phyloP scores from a whole-genome alignment of 352 stramenopile genomes.

The Blastocystis sp. region DNA sequence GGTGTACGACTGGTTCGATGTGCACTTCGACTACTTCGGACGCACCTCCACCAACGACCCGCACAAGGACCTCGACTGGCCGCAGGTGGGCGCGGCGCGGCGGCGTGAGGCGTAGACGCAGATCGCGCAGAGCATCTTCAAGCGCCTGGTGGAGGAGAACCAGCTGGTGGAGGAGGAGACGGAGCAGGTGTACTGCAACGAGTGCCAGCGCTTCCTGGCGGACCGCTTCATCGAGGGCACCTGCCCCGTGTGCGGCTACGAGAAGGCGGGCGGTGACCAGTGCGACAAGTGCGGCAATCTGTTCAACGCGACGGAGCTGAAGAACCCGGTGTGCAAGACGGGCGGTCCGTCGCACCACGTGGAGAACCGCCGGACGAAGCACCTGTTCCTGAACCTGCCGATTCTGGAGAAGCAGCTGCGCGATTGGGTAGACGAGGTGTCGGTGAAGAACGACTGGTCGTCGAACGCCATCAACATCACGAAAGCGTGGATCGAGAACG shows the following conservation, averaged over 20 bases:
- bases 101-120: conserved; percentile 80
- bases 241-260: conserved; percentile 74
- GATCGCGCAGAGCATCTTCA: conserved; percentile 83
- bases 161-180: conserved; percentile 76
- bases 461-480: conserved; percentile 75
- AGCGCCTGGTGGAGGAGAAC: conserved; percentile 78
- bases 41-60: conserved; percentile 69
- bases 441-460: conserved; percentile 65
- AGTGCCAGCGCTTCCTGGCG: conserved; percentile 70
- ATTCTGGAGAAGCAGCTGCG: conserved; percentile 66
- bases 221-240: conserved; percentile 71
- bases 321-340: conserved; percentile 64
- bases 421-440: conserved; percentile 57
- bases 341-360: conserved; percentile 49
- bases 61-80: conserved; percentile 52
- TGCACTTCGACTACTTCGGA: conserved; percentile 70
- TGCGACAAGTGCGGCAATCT: conserved; percentile 75
- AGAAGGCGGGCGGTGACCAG: conserved; percentile 82
- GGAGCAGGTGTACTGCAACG: conserved; percentile 70
- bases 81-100: conserved; percentile 76
- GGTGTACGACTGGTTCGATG: conserved; percentile 71
- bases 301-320: conserved; percentile 70
- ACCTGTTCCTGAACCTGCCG: conserved; percentile 70
- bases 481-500: conserved; percentile 76
- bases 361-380: conserved; percentile 68